Evolutionary conservation across 345 rosid species (phyloP).

Genomic region (Bruguiera parviflora): DNA sequence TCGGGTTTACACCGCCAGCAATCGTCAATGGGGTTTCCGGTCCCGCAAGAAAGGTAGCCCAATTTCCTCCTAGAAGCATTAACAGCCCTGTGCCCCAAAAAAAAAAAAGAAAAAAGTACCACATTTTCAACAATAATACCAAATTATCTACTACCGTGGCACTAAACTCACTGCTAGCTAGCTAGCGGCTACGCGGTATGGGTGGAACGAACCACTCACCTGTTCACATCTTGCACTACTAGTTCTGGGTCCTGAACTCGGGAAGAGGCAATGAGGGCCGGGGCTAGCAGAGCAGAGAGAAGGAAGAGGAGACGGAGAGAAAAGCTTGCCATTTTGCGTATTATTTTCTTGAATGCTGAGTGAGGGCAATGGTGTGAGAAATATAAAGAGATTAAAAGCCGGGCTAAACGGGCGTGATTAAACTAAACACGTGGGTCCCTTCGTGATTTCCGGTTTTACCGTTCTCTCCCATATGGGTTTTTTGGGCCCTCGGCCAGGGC

Average conservation of each 20-base stretch:
- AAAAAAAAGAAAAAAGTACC: background rate
- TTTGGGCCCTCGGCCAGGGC: slow-evolving; percentile 36
- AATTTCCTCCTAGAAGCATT: slow-evolving; percentile 27
- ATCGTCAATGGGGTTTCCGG: slow-evolving; percentile 28
- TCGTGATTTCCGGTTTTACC: slow-evolving; percentile 49
- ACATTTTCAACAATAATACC: background rate
- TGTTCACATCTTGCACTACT: slow-evolving; percentile 20
- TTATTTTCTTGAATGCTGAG: background rate
- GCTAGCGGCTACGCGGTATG: background rate
- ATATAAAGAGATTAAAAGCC: slow-evolving; percentile 35
- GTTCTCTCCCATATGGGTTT: slow-evolving; percentile 35
- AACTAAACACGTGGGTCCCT: slow-evolving; percentile 38
- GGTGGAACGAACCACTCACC: slow-evolving; percentile 4
- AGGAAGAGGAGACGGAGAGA: slow-evolving; percentile 18
- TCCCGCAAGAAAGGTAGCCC: slow-evolving; percentile 29
- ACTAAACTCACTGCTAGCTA: too few species aligned
- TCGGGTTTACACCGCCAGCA: slow-evolving; percentile 33
- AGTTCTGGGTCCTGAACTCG: slow-evolving; percentile 24
- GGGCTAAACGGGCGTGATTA: slow-evolving; percentile 28
- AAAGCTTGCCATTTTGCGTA: slow-evolving; percentile 23
- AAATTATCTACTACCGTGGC: background rate
- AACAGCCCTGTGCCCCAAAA: slow-evolving; percentile 17
- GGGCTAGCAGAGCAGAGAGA: slow-evolving; percentile 6
- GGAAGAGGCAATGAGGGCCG: slow-evolving; percentile 17
- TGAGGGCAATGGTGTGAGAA: slow-evolving; percentile 1